Conservation (phyloP, 805 yeast species). For the Saturnispora serradocipensis region DNA sequence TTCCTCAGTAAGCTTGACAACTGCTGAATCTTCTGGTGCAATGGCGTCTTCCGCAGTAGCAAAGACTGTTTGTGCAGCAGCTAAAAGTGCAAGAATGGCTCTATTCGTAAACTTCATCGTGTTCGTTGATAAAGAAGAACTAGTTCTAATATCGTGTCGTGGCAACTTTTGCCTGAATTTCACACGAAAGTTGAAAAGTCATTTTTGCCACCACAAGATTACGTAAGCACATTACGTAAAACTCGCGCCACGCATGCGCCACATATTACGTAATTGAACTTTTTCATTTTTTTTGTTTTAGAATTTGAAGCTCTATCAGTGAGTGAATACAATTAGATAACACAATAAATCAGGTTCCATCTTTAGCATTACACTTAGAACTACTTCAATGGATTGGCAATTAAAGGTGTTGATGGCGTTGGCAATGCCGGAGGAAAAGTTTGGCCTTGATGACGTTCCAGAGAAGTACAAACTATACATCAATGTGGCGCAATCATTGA, state of each 20-base stretch:
- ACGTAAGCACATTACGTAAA: neutral
- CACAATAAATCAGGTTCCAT: neutral
- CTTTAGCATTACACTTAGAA: neutral
- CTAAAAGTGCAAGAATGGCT: constrained; percentile 34
- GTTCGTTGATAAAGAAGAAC: neutral
- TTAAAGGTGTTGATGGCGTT: constrained; percentile 2
- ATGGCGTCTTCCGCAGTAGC: constrained; percentile 43
- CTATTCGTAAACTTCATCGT: constrained; percentile 30
- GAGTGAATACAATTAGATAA: neutral
- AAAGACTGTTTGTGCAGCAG: constrained; percentile 23
- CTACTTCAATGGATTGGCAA: constrained; percentile 3
- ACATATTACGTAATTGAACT: too few species aligned
- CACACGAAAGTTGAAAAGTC: neutral
- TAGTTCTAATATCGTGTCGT: neutral
- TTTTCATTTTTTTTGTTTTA: too few species aligned
- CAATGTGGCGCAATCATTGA: neutral
- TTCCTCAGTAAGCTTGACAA: constrained; percentile 63
- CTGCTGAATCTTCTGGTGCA: constrained; percentile 80
- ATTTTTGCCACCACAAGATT: neutral
- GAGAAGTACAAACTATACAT: neutral
- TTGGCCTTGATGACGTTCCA: constrained; percentile 1
- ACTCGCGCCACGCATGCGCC: neutral
- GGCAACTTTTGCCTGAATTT: neutral
- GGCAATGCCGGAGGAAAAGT: neutral
- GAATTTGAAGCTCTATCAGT: too few species aligned